Conservation (phyloP, 305 asterid genomes). For the Vinca major region DNA sequence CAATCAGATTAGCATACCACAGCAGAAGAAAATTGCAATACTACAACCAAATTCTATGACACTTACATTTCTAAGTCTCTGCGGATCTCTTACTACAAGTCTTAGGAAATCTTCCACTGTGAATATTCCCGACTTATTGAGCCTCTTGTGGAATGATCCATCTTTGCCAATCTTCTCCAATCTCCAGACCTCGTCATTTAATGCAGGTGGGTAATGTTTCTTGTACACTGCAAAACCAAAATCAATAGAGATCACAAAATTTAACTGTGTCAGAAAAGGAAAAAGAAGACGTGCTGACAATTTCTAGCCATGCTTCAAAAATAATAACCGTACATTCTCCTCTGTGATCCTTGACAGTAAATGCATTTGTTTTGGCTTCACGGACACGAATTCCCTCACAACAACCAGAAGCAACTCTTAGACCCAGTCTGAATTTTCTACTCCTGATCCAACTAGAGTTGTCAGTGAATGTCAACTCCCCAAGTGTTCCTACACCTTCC, state of each 20-base stretch:
- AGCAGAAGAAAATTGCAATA: not conserved
- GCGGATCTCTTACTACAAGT: conserved; percentile 62
- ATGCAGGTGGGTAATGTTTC: conserved; percentile 95
- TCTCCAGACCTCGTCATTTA: conserved; percentile 92
- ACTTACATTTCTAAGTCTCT: conserved; percentile 74
- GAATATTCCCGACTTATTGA: conserved; percentile 55
- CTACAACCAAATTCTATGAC: conserved; percentile 5
- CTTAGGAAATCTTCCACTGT: conserved; percentile 82
- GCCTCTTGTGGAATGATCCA: conserved; percentile 93
- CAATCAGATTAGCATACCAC: conserved; percentile 9
- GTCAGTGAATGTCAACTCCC: conserved; percentile 86
- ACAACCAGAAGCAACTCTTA: conserved; percentile 55
- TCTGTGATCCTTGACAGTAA: conserved; percentile 95
- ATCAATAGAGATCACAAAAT: not conserved
- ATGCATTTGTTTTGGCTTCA: conserved; percentile 92
- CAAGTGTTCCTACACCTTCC: conserved; percentile 91
- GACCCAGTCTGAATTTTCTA: conserved; percentile 83
- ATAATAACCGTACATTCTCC: conserved; percentile 71
- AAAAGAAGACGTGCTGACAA: not conserved
- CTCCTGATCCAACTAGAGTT: conserved; percentile 98
- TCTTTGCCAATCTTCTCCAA: conserved; percentile 93
- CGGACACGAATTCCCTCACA: conserved; percentile 56
- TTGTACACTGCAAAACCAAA: conserved; percentile 66
- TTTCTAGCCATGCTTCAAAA: not conserved
- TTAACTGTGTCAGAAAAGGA: not conserved